A percentile compares a stretch with the other conserved stretches of the same genome.
Evolutionary conservation across 2,329 filamentous ascomycete species (phyloP).

Genomic region (Clarireedia sp.): DNA sequence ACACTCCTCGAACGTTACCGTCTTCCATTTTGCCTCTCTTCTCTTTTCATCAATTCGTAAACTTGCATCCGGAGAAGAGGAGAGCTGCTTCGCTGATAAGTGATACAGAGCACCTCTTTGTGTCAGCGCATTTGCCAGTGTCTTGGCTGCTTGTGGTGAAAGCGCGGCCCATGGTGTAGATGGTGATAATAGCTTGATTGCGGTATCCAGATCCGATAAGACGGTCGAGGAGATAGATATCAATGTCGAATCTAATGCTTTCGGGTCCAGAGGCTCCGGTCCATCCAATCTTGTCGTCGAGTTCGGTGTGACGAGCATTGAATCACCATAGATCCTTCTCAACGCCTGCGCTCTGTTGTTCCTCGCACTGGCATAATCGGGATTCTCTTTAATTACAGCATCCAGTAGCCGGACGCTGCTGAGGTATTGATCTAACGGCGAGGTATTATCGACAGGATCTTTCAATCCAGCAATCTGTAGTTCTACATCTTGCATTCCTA

Average conservation of each 20-base stretch:
- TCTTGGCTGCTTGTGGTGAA: conserved; percentile 56
- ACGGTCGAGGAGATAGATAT: conserved; percentile 35
- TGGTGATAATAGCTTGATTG: conserved; percentile 53
- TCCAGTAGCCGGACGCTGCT: conserved; percentile 43
- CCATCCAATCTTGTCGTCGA: background rate
- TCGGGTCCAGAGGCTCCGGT: conserved; percentile 20
- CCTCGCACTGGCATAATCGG: conserved; percentile 62
- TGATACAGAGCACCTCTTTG: conserved; percentile 62
- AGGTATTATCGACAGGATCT: conserved; percentile 12
- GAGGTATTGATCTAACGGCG: conserved; percentile 38
- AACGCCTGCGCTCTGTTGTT: conserved; percentile 68
- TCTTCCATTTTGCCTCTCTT: conserved; percentile 22
- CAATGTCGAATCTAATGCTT: conserved; percentile 37
- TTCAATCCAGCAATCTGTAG: conserved; percentile 35
- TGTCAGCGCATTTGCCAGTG: conserved; percentile 62
- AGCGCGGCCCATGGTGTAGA: conserved; percentile 42
- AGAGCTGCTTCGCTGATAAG: conserved; percentile 40
- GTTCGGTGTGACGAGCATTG: background rate
- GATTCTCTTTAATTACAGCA: conserved; percentile 47
- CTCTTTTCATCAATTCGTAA: conserved; percentile 3
- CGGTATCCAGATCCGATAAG: conserved; percentile 47
- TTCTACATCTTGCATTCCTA: conserved; percentile 47
- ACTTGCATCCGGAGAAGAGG: conserved; percentile 15
- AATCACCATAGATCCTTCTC: conserved; percentile 54
- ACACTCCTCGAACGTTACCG: conserved; percentile 51